These are phyloP conservation scores for Mucor saturninus DNA, from an alignment of 371 early-diverging fungal species.

Conservation along the genomic window DNA sequence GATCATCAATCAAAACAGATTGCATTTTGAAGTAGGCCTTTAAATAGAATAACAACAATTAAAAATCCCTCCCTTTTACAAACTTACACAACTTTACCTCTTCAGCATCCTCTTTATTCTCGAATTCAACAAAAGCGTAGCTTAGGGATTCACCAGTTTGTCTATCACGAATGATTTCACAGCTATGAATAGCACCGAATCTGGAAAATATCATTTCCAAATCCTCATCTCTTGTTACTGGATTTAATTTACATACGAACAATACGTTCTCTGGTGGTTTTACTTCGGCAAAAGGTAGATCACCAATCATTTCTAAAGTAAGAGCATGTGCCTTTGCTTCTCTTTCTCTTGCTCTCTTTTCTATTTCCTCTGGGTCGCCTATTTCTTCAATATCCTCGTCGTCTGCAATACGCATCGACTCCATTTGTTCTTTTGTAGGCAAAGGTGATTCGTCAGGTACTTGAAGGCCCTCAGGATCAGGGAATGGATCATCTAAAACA, in stretches of 20 bases:
- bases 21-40: slow-evolving; percentile 89
- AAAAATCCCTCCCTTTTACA: neutral
- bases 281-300: slow-evolving; percentile 95
- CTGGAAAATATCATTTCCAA: slow-evolving; percentile 92
- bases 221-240: slow-evolving; percentile 91
- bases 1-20: slow-evolving; percentile 95
- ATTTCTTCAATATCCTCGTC: slow-evolving; percentile 81
- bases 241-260: slow-evolving; percentile 96
- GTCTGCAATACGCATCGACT: slow-evolving; percentile 78
- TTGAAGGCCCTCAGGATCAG: slow-evolving; percentile 77
- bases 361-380: slow-evolving; percentile 75
- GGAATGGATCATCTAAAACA: slow-evolving; percentile 93
- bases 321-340: slow-evolving; percentile 92
- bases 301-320: slow-evolving; percentile 98
- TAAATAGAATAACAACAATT: neutral
- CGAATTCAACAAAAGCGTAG: slow-evolving; percentile 97
- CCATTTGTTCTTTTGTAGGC: slow-evolving; percentile 82
- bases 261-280: slow-evolving; percentile 96
- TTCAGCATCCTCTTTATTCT: slow-evolving; percentile 85
- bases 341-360: slow-evolving; percentile 63
- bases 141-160: slow-evolving; percentile 86
- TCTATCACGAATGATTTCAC: slow-evolving; percentile 91
- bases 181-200: slow-evolving; percentile 89
- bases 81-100: slow-evolving; percentile 49
- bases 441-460: slow-evolving; percentile 81